Evolutionary conservation across 1,284 basidiomycete species (phyloP), one percentile per base, ranked within the genome.

Genomic region (Pseudozyma hubeiensis): DNA sequence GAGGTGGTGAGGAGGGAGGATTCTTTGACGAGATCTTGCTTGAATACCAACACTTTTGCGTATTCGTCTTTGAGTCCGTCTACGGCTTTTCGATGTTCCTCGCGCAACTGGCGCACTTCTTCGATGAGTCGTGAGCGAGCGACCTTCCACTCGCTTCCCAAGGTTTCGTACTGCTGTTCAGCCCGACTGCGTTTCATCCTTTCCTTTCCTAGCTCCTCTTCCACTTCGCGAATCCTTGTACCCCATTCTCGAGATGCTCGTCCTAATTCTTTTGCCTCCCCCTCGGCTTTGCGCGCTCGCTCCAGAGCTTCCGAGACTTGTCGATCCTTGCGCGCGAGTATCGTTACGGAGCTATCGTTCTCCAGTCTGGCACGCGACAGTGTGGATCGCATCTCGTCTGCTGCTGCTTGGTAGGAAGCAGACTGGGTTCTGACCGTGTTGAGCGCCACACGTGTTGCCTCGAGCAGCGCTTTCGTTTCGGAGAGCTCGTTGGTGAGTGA

Each of bases 341-440:
- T 92, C 74, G 92, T 92, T 77, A 92, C 92, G 65, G 93, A 83
- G 1, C 90, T 90, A 82, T 94, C 93, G 80, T 93, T 93, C 85
- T 94, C 93, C 53, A 92, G 82, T 57, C 92, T 85, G 58, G 93
- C 84, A 48, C 93, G 87, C 81, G 93, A 91, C 68, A 93, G 88
- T 1, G 89, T 90, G 78, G 93, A 92, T 78, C 93, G 93, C 83
- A 93, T 85, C 84, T 94, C 93, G 81, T 94, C 93, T 45, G 89
- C 90, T 84, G 91, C 90, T 46, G 92, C 87, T 39, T 92, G 93
- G 45, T 93, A 85, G 59, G 77, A 39, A 8, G 92, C 91, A 10
- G 92, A 90, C 53, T 89, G 90, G 61, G 91, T 86, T 81, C 93
- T 91, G n/a, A 90, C 90, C 31, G 91, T 82, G 59, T 91, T 85